Evolutionary conservation across 2,329 filamentous ascomycete species (phyloP).

Genomic region (Cadophora malorum): DNA sequence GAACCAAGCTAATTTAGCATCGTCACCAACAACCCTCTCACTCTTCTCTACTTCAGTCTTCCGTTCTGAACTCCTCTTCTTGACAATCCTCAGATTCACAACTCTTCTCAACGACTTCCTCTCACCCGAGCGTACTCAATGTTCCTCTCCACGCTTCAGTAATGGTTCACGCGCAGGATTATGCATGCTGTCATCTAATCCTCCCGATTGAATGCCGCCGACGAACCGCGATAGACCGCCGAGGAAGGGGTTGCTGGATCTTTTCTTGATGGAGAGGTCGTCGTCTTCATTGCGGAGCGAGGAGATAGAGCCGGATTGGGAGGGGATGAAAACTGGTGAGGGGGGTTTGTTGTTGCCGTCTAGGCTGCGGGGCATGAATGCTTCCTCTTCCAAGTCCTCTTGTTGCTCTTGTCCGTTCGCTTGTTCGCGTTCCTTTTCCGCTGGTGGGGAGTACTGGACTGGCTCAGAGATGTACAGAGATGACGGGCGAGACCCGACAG

Average conservation of each 20-base stretch:
- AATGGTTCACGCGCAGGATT: slow-evolving; percentile 30
- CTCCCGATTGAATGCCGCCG: slow-evolving; percentile 25
- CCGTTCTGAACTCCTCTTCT: neutral
- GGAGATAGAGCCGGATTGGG: slow-evolving; percentile 1
- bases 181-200: slow-evolving; percentile 29
- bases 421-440: neutral
- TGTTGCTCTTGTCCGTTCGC: neutral
- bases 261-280: neutral
- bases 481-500: slow-evolving; percentile 22
- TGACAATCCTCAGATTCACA: slow-evolving; percentile 9
- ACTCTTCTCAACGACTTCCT: neutral
- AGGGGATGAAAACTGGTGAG: slow-evolving; percentile 28
- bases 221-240: slow-evolving; percentile 25
- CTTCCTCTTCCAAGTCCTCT: slow-evolving; percentile 23
- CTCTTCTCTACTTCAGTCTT: neutral
- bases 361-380: slow-evolving; percentile 27
- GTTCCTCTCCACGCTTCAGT: slow-evolving; percentile 9
- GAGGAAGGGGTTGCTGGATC: slow-evolving; percentile 28
- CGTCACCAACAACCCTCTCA: neutral
- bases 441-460: neutral
- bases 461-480: slow-evolving; percentile 25
- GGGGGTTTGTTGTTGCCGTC: slow-evolving; percentile 31
- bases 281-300: slow-evolving; percentile 16
- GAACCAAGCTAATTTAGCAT: slow-evolving; percentile 30
- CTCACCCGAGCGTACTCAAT: slow-evolving; percentile 23